Conservation (phyloP, 1,139 yeast genomes). For the Hansenula lynferdii region DNA sequence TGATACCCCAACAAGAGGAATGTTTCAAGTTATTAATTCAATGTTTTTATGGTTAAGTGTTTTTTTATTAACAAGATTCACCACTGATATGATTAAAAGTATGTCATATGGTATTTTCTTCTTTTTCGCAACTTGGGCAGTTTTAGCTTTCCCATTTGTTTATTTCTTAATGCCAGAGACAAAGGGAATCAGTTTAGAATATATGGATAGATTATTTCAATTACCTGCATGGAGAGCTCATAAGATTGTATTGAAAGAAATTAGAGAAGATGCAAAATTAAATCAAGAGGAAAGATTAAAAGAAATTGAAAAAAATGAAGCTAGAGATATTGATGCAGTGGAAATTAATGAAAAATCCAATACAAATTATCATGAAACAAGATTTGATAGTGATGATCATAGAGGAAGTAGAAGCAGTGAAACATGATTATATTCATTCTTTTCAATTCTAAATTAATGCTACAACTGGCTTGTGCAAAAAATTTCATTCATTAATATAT, state of each 20-base stretch:
- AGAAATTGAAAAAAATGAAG: no score
- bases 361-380: neutral
- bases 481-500: no score
- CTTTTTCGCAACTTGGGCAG: slow-evolving; percentile 36
- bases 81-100: slow-evolving; percentile 35
- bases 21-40: slow-evolving; percentile 41
- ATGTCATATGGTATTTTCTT: slow-evolving; percentile 40
- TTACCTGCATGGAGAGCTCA: slow-evolving; percentile 18
- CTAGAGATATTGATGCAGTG: no score
- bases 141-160: slow-evolving; percentile 32
- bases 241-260: neutral
- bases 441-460: no score
- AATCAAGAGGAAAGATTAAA: neutral
- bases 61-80: slow-evolving; percentile 40
- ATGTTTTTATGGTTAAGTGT: slow-evolving; percentile 44
- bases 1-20: slow-evolving; percentile 36
- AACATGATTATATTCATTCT: no score
- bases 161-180: slow-evolving; percentile 41
- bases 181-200: slow-evolving; percentile 38
- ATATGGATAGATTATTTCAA: slow-evolving; percentile 36
- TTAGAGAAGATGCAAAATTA: neutral
- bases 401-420: no score
- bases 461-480: no score
- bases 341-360: neutral
- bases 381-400: neutral